Evolutionary conservation across 805 yeast species (phyloP).

Genomic region (Saccharomycopsis sp.): DNA sequence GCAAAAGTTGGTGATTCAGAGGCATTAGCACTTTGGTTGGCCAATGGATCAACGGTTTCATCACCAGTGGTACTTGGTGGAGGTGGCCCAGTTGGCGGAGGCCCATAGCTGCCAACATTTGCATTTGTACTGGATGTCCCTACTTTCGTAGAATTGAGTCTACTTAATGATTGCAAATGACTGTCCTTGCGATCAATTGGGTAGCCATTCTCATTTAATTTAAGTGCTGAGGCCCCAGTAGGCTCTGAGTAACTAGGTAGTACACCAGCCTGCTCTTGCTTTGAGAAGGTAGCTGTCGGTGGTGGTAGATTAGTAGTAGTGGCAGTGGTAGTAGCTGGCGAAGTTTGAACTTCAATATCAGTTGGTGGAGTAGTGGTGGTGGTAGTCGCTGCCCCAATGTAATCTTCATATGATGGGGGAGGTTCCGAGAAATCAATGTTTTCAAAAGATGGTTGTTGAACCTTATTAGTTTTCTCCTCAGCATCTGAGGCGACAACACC

Average conservation of each 20-base stretch:
- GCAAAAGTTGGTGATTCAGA: neutral
- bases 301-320: neutral
- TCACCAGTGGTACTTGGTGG: neutral
- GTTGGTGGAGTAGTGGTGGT: conserved; percentile 3
- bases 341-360: neutral
- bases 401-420: neutral
- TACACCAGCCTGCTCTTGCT: conserved; percentile 4
- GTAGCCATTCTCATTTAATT: conserved; percentile 7
- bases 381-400: neutral
- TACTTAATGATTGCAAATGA: neutral
- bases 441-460: too few species aligned
- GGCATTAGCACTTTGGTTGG: too few species aligned
- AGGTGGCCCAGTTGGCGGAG: neutral
- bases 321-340: neutral
- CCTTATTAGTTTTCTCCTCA: neutral
- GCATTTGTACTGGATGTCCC: too few species aligned
- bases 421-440: neutral
- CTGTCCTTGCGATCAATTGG: conserved; percentile 10
- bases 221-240: neutral
- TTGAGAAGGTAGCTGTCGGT: neutral
- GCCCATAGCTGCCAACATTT: too few species aligned
- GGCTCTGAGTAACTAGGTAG: neutral
- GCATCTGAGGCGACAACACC: neutral
- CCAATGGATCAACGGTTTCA: too few species aligned
- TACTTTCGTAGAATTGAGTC: neutral